These are phyloP conservation scores for Wickerhamomyces chambardii DNA, from an alignment of 805 yeast genomes.

Conservation along the genomic window DNA sequence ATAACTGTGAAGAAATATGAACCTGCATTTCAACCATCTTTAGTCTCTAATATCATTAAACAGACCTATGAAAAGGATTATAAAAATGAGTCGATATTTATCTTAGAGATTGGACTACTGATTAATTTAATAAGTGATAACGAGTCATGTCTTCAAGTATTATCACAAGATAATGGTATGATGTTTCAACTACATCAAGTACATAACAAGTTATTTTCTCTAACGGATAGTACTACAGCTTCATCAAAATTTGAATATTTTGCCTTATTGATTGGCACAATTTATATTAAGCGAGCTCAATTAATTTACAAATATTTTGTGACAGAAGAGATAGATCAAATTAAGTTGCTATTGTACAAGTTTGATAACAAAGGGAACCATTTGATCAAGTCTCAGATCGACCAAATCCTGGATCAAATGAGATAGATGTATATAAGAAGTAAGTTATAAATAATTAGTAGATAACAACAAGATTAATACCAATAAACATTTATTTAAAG, in stretches of 20 bases:
- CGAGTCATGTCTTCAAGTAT: constrained; percentile 1
- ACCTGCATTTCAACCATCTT: neutral
- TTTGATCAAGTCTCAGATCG: neutral
- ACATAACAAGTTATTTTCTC: too few relatives aligned
- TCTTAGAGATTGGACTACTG: constrained; percentile 13
- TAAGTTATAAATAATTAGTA: too few relatives aligned
- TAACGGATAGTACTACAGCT: too few relatives aligned
- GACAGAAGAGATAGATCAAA: constrained; percentile 6
- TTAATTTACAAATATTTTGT: constrained; percentile 4
- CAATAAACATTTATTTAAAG: too few relatives aligned
- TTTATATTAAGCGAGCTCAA: constrained; percentile 1
- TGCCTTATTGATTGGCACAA: constrained; percentile 12
- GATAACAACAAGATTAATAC: too few relatives aligned
- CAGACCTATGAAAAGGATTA: neutral
- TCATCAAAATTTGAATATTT: constrained; percentile 7
- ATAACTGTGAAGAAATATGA: constrained; percentile 6
- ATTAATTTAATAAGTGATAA: constrained; percentile 11
- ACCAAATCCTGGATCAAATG: neutral
- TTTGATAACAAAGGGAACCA: constrained; percentile 8
- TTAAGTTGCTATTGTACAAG: constrained; percentile 8
- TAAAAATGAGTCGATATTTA: constrained; percentile 5
- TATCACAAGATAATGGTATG: neutral
- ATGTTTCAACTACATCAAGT: too few relatives aligned
- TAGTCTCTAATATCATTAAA: neutral
- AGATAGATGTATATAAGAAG: neutral